Conservation (phyloP, 495 filamentous ascomycete species). For the Aspergillus egyptiacus region DNA sequence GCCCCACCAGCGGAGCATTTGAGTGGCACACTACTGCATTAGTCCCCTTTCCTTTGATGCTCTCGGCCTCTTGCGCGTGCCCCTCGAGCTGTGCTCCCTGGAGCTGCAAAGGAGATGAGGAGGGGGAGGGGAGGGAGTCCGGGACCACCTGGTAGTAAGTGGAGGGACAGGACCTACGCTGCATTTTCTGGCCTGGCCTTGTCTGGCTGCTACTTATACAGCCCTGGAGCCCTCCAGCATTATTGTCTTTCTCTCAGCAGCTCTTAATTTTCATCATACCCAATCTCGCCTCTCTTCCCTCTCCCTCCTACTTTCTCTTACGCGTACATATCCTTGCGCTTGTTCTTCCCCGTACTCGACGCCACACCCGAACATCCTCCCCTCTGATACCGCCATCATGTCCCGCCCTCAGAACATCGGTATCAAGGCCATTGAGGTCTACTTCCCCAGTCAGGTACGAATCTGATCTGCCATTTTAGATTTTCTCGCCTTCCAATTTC, state of each 20-base stretch:
- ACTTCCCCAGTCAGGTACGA: conserved; percentile 90
- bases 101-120: neutral
- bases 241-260: conserved; percentile 1
- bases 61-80: conserved; percentile 6
- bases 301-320: neutral
- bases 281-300: conserved; percentile 7
- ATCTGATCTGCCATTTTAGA: neutral
- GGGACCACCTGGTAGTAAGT: conserved; percentile 1
- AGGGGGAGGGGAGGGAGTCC: neutral
- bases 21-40: conserved; percentile 8
- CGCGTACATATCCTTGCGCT: neutral
- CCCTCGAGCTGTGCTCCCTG: conserved; percentile 7
- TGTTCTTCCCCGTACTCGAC: neutral
- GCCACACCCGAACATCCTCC: neutral
- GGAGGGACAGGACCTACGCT: conserved; percentile 10
- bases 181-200: conserved; percentile 6
- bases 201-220: conserved; percentile 11
- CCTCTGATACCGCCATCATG: conserved; percentile 53
- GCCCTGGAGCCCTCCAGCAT: neutral
- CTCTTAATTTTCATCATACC: conserved; percentile 1
- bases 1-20: conserved; percentile 9
- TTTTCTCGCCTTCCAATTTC: conserved; percentile 4
- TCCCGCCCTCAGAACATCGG: conserved; percentile 92
- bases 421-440: conserved; percentile 99
- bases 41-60: conserved; percentile 4